Conservation (phyloP, 1,139 yeast species). For the Geotrichum candidum region DNA sequence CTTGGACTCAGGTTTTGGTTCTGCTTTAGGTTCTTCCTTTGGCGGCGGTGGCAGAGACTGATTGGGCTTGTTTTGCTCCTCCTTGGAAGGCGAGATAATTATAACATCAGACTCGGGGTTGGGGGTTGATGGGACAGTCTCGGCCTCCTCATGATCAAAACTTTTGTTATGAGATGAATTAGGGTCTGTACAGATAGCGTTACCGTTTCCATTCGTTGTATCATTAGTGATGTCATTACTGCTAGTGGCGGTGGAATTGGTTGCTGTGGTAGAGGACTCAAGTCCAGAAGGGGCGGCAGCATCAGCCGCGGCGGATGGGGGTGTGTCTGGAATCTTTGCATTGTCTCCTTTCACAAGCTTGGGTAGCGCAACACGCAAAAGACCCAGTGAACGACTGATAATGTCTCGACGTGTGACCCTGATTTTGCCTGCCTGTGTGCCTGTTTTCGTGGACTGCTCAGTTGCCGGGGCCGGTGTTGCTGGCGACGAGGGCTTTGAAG, state of each 20-base stretch:
- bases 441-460: conserved; percentile 3
- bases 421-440: conserved; percentile 21
- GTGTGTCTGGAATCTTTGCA: neutral
- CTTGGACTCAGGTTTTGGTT: neutral
- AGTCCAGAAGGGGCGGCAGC: neutral
- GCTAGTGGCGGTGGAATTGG: neutral
- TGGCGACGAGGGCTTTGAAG: conserved; percentile 18
- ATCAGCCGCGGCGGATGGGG: neutral
- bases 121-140: conserved; percentile 9
- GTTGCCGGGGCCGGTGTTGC: conserved; percentile 12
- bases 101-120: neutral
- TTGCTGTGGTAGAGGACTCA: neutral
- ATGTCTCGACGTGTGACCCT: conserved; percentile 37
- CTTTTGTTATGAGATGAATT: neutral
- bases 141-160: conserved; percentile 3
- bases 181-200: neutral
- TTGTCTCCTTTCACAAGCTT: conserved; percentile 19
- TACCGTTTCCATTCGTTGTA: neutral
- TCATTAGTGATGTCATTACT: neutral
- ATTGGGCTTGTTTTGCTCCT: neutral
- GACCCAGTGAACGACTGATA: conserved; percentile 32
- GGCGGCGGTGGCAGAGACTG: neutral
- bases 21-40: neutral
- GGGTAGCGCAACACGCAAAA: conserved; percentile 29
- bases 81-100: conserved; percentile 1